phyloP scores from a whole-genome alignment of 345 rosid genomes.

The Eucalyptus marginata region DNA sequence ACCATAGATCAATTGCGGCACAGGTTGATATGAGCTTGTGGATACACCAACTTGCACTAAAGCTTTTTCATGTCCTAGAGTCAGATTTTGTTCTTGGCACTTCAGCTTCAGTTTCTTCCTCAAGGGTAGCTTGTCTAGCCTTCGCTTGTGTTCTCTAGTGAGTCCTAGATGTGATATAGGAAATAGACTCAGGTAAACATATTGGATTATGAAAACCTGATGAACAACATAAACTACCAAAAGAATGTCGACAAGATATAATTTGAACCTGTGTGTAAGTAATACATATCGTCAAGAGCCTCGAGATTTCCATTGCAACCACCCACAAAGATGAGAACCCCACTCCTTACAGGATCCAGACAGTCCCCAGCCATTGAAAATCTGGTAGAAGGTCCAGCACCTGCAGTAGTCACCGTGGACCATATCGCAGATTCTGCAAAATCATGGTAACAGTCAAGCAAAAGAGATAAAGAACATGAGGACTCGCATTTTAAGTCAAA shows the following conservation, averaged over 20 bases:
- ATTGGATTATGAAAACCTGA: neutral
- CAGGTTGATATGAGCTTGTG: no score
- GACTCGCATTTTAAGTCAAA: neutral
- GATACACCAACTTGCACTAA: no score
- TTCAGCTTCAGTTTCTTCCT: conserved; percentile 36
- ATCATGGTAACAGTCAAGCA: neutral
- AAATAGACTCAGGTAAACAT: neutral
- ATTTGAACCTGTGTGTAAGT: conserved; percentile 64
- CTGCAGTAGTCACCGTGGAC: conserved; percentile 57
- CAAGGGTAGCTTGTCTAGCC: conserved; percentile 51
- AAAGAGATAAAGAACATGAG: neutral
- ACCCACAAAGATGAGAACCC: conserved; percentile 67
- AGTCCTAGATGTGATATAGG: conserved; percentile 25
- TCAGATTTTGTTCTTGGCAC: no score
- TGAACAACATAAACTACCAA: neutral
- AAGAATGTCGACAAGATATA: neutral
- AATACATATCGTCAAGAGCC: conserved; percentile 85
- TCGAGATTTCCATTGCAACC: conserved; percentile 91
- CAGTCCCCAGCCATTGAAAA: conserved; percentile 86
- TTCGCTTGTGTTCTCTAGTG: conserved; percentile 33
- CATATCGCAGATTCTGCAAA: conserved; percentile 69
- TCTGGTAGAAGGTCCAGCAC: conserved; percentile 86
- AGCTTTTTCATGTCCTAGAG: no score
- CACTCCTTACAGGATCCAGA: conserved; percentile 68
- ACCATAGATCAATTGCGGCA: no score